Percentiles rank a stretch among this genome's conserved stretches.
phyloP scores from a whole-genome alignment of 257 asterid genomes.

The Osmanthus fragrans region DNA sequence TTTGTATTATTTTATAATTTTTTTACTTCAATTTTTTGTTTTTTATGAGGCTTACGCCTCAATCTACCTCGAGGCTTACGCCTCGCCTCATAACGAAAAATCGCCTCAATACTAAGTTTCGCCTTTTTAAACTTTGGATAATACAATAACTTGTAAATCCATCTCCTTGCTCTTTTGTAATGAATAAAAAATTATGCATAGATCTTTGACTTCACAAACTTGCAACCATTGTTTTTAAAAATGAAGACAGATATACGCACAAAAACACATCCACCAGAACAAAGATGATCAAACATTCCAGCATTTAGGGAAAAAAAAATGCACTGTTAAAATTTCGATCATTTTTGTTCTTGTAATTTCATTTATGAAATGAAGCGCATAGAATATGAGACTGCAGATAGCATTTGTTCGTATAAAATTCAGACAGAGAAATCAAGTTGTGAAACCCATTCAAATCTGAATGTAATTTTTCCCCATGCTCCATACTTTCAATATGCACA shows the following conservation, averaged over 20 bases:
- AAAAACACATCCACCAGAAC: neutral
- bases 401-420: neutral
- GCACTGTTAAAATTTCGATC: neutral
- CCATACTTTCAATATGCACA: neutral
- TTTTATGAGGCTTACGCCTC: no score
- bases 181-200: neutral
- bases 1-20: no score
- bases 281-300: neutral
- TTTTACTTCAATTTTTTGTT: no score
- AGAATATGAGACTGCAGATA: neutral
- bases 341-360: neutral
- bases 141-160: neutral
- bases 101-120: no score
- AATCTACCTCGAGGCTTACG: no score
- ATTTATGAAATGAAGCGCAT: neutral
- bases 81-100: no score
- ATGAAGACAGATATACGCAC: neutral
- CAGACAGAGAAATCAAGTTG: neutral
- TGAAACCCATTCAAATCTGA: neutral
- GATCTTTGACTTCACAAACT: neutral
- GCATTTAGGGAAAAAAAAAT: neutral
- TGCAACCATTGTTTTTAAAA: neutral
- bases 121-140: no score
- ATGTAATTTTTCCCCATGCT: neutral
- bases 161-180: neutral